Evolutionary conservation across 495 filamentous ascomycete species (phyloP).

Genomic region (Penicillium chermesinum): DNA sequence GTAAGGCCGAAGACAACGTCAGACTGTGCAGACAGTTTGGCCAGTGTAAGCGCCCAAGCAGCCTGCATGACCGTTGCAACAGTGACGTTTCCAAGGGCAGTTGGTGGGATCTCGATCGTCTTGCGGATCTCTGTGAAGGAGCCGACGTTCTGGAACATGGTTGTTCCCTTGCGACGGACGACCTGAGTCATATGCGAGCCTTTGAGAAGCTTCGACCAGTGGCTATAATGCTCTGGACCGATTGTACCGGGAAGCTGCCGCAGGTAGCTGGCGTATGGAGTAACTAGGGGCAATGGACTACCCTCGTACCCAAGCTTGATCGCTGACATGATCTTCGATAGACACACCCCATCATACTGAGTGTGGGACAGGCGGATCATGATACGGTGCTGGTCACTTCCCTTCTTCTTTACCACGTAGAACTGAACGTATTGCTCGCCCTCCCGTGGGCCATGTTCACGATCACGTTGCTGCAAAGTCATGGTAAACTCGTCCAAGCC

Average conservation of each 20-base stretch:
- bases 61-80: constrained; percentile 53
- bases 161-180: constrained; percentile 31
- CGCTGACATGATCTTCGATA: constrained; percentile 55
- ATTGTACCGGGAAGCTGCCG: constrained; percentile 42
- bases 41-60: constrained; percentile 51
- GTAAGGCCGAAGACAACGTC: constrained; percentile 54
- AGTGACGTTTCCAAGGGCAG: constrained; percentile 45
- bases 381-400: constrained; percentile 50
- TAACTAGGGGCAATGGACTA: constrained; percentile 35
- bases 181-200: constrained; percentile 45
- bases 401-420: constrained; percentile 49
- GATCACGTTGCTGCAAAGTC: constrained; percentile 43
- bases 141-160: constrained; percentile 35
- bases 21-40: constrained; percentile 42
- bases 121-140: constrained; percentile 35
- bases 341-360: constrained; percentile 68
- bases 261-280: constrained; percentile 57
- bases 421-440: constrained; percentile 62
- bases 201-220: constrained; percentile 40
- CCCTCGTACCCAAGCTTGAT: constrained; percentile 50
- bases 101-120: constrained; percentile 36
- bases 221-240: constrained; percentile 50
- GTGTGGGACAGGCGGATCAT: constrained; percentile 66
- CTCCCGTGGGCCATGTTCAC: constrained; percentile 48
- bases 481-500: constrained; percentile 45